Conservation (phyloP, 129 eudicot species). For the Arctium minus region DNA sequence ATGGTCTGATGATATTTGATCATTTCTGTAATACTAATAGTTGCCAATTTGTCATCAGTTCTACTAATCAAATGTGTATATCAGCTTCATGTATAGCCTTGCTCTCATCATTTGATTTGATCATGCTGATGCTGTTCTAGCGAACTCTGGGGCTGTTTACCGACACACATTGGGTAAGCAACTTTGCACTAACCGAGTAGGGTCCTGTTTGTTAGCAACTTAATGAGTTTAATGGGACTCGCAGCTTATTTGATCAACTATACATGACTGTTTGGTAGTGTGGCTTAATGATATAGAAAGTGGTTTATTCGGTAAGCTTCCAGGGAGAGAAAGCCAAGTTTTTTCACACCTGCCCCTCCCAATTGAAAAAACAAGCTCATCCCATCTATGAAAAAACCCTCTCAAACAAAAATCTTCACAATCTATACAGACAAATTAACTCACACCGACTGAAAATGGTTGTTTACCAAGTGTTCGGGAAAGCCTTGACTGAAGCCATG, state of each 20-base stretch:
- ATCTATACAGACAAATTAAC: no score
- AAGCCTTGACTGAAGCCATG: background rate
- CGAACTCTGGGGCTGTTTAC: background rate
- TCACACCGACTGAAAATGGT: background rate
- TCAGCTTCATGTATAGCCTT: background rate
- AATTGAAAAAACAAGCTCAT: no score
- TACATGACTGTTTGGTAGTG: no score
- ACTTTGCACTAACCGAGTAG: background rate
- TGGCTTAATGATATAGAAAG: no score
- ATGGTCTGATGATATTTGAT: background rate
- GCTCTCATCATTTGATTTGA: background rate
- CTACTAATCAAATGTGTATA: background rate
- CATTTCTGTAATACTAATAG: background rate
- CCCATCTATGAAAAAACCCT: no score
- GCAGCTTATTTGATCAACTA: no score
- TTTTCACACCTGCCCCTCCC: no score
- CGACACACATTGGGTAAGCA: background rate
- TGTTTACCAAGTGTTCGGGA: background rate
- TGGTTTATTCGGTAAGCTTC: no score
- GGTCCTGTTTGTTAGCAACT: no score
- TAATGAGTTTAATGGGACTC: no score
- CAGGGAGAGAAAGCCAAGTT: no score
- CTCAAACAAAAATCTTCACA: no score
- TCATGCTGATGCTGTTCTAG: background rate
- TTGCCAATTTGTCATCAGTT: background rate